These are phyloP conservation scores for Pseudonitzschia pungens DNA, from an alignment of 108 stramenopile genomes.

Conservation along the genomic window DNA sequence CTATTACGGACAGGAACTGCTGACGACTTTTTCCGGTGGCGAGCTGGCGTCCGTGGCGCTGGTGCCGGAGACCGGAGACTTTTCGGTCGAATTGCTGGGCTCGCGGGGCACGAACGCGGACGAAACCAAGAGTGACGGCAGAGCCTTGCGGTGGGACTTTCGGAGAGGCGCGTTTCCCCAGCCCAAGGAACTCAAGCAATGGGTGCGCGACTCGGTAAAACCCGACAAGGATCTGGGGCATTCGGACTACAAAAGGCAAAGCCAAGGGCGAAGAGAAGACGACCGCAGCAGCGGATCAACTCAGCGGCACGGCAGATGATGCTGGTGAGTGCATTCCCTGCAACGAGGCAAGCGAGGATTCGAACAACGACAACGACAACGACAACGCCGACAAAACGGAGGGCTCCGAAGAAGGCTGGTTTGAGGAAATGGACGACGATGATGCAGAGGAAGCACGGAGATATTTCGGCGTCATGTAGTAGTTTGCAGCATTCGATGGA, in stretches of 20 bases:
- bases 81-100: background rate
- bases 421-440: constrained; percentile 58
- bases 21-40: constrained; percentile 26
- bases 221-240: constrained; percentile 74
- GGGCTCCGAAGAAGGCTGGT: constrained; percentile 19
- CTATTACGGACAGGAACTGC: constrained; percentile 50
- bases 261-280: constrained; percentile 1
- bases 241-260: constrained; percentile 43
- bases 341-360: background rate
- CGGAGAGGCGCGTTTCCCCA: constrained; percentile 71
- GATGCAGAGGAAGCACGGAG: constrained; percentile 55
- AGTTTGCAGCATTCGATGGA: too few species aligned
- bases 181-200: constrained; percentile 75
- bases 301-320: constrained; percentile 1
- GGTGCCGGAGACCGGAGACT: constrained; percentile 20
- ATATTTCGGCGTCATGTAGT: constrained; percentile 64
- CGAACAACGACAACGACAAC: constrained; percentile 58
- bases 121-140: background rate
- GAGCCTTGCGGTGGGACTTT: background rate
- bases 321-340: constrained; percentile 7
- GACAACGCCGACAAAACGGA: constrained; percentile 34
- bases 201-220: constrained; percentile 64
- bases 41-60: constrained; percentile 49
- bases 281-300: background rate
- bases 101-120: background rate